Evolutionary conservation across 2,329 filamentous ascomycete species (phyloP).

Genomic region (Xylariaceae sp.): DNA sequence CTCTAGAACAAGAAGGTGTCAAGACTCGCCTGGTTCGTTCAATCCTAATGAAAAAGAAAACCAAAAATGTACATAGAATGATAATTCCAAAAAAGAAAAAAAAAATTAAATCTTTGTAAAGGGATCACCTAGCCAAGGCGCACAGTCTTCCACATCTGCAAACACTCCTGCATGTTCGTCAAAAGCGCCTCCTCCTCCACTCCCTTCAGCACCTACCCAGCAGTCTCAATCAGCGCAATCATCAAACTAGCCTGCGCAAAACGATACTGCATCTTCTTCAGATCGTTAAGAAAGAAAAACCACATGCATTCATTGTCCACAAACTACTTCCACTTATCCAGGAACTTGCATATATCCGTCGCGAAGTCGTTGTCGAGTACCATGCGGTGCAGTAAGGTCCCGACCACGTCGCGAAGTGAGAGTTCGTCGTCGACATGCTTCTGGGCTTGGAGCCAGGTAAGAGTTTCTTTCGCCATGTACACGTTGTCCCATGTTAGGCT

Average conservation of each 20-base stretch:
- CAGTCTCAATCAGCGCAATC: constrained; percentile 44
- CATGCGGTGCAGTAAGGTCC: constrained; percentile 47
- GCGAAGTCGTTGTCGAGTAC: constrained; percentile 45
- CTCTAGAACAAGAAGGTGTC: no score
- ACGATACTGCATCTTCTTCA: constrained; percentile 29
- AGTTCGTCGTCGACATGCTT: constrained; percentile 26
- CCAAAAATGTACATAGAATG: background rate
- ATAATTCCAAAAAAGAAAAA: background rate
- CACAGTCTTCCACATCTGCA: constrained; percentile 49
- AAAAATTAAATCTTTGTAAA: background rate
- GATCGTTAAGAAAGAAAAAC: constrained; percentile 37
- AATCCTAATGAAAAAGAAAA: background rate
- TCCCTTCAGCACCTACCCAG: constrained; percentile 42
- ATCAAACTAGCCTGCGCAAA: constrained; percentile 47
- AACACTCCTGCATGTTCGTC: constrained; percentile 50
- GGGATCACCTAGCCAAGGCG: constrained; percentile 39
- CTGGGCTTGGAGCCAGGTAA: constrained; percentile 40
- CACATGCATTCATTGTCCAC: constrained; percentile 52
- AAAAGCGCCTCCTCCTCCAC: constrained; percentile 33
- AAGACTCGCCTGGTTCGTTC: no score
- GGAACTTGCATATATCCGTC: constrained; percentile 36
- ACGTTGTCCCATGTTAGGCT: constrained; percentile 49
- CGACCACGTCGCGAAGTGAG: constrained; percentile 39
- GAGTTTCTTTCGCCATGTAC: constrained; percentile 41
- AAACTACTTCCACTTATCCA: constrained; percentile 52